Percentiles rank a stretch among this genome's conserved stretches.
These are phyloP conservation scores for Ophiostoma novo-ulmi DNA, from an alignment of 2,329 filamentous ascomycete species.

Conservation along the genomic window DNA sequence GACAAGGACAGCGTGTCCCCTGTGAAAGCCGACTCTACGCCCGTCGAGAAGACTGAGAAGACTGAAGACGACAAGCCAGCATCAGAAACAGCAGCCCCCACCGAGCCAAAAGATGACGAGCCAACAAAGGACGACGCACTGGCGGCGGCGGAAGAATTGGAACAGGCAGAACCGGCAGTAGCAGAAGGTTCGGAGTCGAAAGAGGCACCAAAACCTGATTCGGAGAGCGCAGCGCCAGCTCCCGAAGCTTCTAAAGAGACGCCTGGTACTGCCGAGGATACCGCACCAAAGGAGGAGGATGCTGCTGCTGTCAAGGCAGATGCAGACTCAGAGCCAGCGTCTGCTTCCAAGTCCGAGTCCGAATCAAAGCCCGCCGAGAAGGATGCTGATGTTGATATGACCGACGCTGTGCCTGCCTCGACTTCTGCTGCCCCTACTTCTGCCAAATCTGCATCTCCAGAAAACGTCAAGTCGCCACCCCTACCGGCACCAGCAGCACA, in stretches of 20 bases:
- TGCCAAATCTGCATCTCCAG: constrained; percentile 13
- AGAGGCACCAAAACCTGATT: not conserved
- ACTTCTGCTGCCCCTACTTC: not conserved
- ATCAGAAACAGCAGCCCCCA: not conserved
- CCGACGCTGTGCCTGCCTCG: constrained; percentile 25
- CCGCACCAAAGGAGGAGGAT: not conserved
- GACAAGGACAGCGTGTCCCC: constrained; percentile 5
- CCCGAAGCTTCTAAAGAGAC: not conserved
- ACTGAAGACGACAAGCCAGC: not conserved
- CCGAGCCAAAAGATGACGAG: not conserved
- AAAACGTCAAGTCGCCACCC: constrained; percentile 19
- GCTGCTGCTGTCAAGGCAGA: not conserved
- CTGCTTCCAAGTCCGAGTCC: constrained; percentile 11
- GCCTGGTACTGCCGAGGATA: not conserved
- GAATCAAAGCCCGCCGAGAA: not conserved
- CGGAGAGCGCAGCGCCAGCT: not conserved
- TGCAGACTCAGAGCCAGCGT: not conserved
- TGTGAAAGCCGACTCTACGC: not conserved
- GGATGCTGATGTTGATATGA: constrained; percentile 32
- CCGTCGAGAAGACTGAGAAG: not conserved
- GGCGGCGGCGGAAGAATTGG: not conserved
- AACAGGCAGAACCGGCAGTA: not conserved
- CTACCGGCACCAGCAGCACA: constrained; percentile 6
- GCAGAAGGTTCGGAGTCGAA: not conserved
- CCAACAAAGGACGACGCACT: not conserved